Base-by-base conservation (phyloP, 169 alveolate species). In the Plasmodium cynomolgi region DNA sequence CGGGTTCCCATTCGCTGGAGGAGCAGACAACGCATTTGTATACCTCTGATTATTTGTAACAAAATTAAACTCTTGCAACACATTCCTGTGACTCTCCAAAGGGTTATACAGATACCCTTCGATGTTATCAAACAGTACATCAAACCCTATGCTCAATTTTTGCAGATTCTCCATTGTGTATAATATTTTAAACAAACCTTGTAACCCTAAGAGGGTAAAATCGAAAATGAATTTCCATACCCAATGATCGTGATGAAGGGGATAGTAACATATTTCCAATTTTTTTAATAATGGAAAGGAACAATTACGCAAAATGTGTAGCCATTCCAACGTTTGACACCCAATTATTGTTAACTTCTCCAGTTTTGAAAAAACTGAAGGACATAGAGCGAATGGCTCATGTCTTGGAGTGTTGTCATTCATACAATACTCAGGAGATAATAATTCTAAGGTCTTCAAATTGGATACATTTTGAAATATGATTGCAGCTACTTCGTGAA, bases 171-270 rank as follows among this genome's bases (percentile, higher is more conserved):
- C 94, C 94, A 90, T 90, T 62, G 94, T 90, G 73, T 90, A 90
- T 90, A 90, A 80, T 29, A 90, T 80, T 41, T 90, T 90, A 71
- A 80, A 90, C 47, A 90, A 90, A 0, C 94, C 94, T 80, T 90
- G 88, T 90, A 90, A 68, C 44, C 94, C 94, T 33, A 90, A 62
- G n/a, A 41, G 31, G 3, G 94, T 90, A 81, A 90, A 90, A 90
- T 90, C 94, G 50, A 90, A 90, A 9, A 90, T 47, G 82, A 90
- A 90, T n/a, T 90, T 80, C 94, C 94, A 90, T n/a, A 68, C 75
- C 94, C 94, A 90, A 34, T 90, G 94, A 79, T 90, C 94, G n/a
- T 90, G 94, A 62, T 90, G 94, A 47, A 90, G 44, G 17, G 94
- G 94, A 68, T 90, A 90, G 56, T 80, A 90, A 11, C 94, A 90